Evolutionary conservation across 768 basidiomycete species (phyloP).

Genomic region (Lactarius tabidus): DNA sequence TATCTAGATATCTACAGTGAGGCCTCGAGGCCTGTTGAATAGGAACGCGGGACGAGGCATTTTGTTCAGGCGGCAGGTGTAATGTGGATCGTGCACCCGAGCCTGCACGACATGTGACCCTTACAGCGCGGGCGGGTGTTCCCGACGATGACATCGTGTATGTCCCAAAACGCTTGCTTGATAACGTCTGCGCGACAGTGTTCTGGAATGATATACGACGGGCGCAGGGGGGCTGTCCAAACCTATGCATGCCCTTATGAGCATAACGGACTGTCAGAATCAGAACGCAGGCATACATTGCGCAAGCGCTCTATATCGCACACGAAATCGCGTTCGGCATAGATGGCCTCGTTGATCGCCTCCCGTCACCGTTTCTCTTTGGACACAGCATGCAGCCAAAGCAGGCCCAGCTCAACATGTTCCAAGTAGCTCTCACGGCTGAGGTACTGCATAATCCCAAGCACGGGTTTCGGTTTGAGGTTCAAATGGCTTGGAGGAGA

Average conservation of each 20-base stretch:
- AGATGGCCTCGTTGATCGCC: slow-evolving; percentile 94
- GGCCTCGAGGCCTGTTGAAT: too few relatives aligned
- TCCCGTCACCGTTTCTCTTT: slow-evolving; percentile 95
- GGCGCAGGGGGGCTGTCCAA: slow-evolving; percentile 84
- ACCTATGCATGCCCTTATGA: slow-evolving; percentile 43
- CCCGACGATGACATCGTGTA: too few relatives aligned
- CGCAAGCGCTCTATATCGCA: slow-evolving; percentile 97
- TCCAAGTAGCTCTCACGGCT: slow-evolving; percentile 79
- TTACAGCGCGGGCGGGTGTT: too few relatives aligned
- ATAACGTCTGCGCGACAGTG: slow-evolving; percentile 80
- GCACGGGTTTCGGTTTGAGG: slow-evolving; percentile 88
- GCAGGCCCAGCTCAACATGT: slow-evolving; percentile 74
- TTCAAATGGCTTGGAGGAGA: slow-evolving; percentile 84
- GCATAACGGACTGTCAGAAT: too few relatives aligned
- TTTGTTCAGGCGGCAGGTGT: too few relatives aligned
- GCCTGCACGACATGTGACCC: too few relatives aligned
- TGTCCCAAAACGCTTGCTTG: too few relatives aligned
- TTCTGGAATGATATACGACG: slow-evolving; percentile 70
- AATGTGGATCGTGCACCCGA: too few relatives aligned
- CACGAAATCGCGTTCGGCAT: slow-evolving; percentile 96
- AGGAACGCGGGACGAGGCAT: too few relatives aligned
- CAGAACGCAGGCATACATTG: slow-evolving; percentile 49
- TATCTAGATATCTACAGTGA: too few relatives aligned
- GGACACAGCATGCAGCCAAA: slow-evolving; percentile 97
- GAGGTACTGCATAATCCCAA: slow-evolving; percentile 65